Evolutionary conservation across 1,284 basidiomycete species (phyloP).

Genomic region (Neolentinus lepideus): DNA sequence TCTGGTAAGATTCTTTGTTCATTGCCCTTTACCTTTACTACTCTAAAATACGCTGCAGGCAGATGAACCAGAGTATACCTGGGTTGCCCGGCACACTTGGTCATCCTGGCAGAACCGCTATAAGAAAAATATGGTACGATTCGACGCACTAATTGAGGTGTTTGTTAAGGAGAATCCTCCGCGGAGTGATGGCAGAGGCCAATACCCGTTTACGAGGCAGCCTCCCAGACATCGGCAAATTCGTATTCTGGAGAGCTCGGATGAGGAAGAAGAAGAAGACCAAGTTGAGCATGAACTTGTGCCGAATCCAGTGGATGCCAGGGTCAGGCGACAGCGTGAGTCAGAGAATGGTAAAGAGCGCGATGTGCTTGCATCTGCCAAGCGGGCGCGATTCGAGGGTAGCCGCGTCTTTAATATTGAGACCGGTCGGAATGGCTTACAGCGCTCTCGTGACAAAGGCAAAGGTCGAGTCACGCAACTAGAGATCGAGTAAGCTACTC

Average conservation of each 20-base stretch:
- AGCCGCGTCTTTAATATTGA: not conserved
- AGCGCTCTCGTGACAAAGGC: not conserved
- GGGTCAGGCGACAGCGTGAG: not conserved
- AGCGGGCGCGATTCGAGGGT: not conserved
- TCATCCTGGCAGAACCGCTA: conserved; percentile 15
- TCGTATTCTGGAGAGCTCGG: not conserved
- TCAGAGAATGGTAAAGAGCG: conserved; percentile 4
- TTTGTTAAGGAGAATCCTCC: not conserved
- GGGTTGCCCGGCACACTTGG: conserved; percentile 22
- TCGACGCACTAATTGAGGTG: not conserved
- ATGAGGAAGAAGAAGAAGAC: conserved; percentile 2
- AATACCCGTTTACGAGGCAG: not conserved
- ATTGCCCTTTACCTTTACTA: not conserved
- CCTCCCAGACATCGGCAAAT: not conserved
- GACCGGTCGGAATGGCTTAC: not conserved
- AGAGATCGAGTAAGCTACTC: not conserved
- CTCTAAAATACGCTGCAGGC: not conserved
- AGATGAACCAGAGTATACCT: not conserved
- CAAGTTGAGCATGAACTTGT: conserved; percentile 5
- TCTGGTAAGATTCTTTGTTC: not conserved
- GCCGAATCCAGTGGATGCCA: not conserved
- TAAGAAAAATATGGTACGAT: not conserved
- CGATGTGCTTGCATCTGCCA: not conserved
- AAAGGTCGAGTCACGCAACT: not conserved
- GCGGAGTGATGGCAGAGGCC: conserved; percentile 1